These are phyloP conservation scores for Metarhizium rileyi DNA, from an alignment of 2,329 filamentous ascomycete species.

Conservation along the genomic window DNA sequence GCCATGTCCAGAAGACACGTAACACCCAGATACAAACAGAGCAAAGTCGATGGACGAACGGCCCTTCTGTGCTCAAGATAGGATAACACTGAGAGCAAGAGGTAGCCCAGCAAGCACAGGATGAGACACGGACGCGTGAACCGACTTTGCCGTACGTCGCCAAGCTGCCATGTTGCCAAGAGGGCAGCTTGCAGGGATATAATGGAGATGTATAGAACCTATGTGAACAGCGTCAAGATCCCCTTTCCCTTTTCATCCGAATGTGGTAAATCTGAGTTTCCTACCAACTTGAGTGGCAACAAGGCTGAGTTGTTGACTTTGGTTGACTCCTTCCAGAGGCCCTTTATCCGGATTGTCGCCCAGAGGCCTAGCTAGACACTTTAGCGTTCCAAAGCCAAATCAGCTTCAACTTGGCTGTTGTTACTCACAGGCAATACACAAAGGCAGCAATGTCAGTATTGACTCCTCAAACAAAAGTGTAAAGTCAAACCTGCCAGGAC, in stretches of 20 bases:
- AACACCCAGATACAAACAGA: background rate
- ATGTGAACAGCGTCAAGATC: background rate
- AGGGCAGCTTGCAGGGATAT: background rate
- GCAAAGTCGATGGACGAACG: slow-evolving; percentile 22
- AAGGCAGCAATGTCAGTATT: slow-evolving; percentile 12
- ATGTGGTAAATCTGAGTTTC: background rate
- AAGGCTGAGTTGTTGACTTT: background rate
- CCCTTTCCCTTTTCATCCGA: no score
- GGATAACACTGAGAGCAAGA: slow-evolving; percentile 8
- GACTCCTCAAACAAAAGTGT: slow-evolving; percentile 19
- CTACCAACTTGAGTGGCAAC: background rate
- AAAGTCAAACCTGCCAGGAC: slow-evolving; percentile 17
- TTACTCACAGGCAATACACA: background rate
- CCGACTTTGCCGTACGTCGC: background rate
- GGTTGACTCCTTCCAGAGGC: background rate
- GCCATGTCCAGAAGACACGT: slow-evolving; percentile 26
- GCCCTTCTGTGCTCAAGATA: slow-evolving; percentile 22
- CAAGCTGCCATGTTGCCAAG: background rate
- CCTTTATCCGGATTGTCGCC: background rate
- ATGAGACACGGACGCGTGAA: background rate
- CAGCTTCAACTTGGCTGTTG: rapidly evolving
- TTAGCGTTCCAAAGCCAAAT: background rate
- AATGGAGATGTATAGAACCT: background rate
- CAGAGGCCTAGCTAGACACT: background rate
- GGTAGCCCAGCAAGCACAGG: background rate